Evolutionary conservation across 1,284 basidiomycete genomes (phyloP).

Genomic region (Baeospora myosura): DNA sequence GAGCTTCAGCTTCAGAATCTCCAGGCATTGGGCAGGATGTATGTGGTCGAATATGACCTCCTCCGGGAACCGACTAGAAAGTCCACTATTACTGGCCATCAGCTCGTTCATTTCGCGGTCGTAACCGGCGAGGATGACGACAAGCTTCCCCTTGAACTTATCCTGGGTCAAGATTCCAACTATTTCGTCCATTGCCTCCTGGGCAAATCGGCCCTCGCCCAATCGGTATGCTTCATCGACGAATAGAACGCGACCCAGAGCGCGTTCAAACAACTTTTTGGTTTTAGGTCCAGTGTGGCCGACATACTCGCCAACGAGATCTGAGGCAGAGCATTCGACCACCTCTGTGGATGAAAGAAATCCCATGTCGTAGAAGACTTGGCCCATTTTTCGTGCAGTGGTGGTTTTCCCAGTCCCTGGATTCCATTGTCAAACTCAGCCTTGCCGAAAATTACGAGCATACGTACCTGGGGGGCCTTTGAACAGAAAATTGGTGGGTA

Average conservation of each 20-base stretch:
- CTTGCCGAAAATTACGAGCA: not conserved
- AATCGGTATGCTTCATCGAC: constrained; percentile 62
- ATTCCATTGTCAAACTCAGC: not conserved
- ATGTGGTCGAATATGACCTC: constrained; percentile 50
- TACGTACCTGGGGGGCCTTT: constrained; percentile 59
- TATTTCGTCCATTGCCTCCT: constrained; percentile 63
- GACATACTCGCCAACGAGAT: constrained; percentile 59
- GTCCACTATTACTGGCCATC: constrained; percentile 48
- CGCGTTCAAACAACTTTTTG: constrained; percentile 46
- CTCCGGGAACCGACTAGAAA: constrained; percentile 62
- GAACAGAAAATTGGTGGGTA: constrained; percentile 65
- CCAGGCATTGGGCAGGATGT: constrained; percentile 39
- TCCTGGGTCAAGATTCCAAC: constrained; percentile 55
- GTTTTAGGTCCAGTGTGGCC: constrained; percentile 66
- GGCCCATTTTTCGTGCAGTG: constrained; percentile 42
- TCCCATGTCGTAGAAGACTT: constrained; percentile 64
- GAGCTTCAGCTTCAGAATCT: constrained; percentile 41
- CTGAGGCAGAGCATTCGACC: constrained; percentile 57
- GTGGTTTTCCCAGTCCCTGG: constrained; percentile 45
- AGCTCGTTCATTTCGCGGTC: constrained; percentile 58
- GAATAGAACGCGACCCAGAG: constrained; percentile 57
- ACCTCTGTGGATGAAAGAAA: constrained; percentile 46
- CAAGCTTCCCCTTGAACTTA: constrained; percentile 45
- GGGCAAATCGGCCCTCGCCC: constrained; percentile 49
- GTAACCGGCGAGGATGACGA: constrained; percentile 64